phyloP scores from a whole-genome alignment of 345 rosid species.

The Toxicodendron radicans region DNA sequence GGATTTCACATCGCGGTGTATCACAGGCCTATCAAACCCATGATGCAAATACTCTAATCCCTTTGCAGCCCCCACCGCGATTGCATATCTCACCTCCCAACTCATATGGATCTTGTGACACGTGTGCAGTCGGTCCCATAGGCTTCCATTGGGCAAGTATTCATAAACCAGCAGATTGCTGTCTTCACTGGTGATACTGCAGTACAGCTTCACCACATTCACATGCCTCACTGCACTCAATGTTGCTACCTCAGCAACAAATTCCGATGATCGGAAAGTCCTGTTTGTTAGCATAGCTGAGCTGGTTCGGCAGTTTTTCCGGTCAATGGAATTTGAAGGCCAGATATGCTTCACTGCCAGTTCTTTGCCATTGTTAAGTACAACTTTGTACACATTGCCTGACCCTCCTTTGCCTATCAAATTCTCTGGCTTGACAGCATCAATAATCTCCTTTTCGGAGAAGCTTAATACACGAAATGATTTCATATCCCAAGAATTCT shows the following conservation, averaged over 20 bases:
- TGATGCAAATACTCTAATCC: conserved; percentile 91
- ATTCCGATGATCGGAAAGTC: conserved; percentile 41
- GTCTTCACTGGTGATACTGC: conserved; percentile 86
- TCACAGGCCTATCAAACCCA: conserved; percentile 66
- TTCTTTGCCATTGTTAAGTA: conserved; percentile 50
- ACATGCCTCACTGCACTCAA: conserved; percentile 77
- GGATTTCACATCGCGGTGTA: conserved; percentile 86
- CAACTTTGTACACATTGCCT: conserved; percentile 80
- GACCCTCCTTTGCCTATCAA: conserved; percentile 86
- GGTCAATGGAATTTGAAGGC: conserved; percentile 29
- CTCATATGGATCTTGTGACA: conserved; percentile 48
- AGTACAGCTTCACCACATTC: conserved; percentile 81
- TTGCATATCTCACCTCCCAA: conserved; percentile 66
- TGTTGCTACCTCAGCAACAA: conserved; percentile 67
- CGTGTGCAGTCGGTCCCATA: conserved; percentile 82
- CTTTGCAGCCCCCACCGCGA: conserved; percentile 78
- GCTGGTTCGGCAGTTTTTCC: conserved; percentile 41
- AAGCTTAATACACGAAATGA: conserved; percentile 56
- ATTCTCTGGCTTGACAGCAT: conserved; percentile 60
- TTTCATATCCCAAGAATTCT: conserved; percentile 64
- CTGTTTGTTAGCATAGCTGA: conserved; percentile 43
- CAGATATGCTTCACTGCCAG: conserved; percentile 84
- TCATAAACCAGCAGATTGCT: conserved; percentile 84
- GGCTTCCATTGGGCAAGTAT: conserved; percentile 77
- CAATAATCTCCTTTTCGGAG: conserved; percentile 61